These are phyloP conservation scores for Ichthyophthirius multifiliis DNA, from an alignment of 169 alveolate species.

Conservation along the genomic window DNA sequence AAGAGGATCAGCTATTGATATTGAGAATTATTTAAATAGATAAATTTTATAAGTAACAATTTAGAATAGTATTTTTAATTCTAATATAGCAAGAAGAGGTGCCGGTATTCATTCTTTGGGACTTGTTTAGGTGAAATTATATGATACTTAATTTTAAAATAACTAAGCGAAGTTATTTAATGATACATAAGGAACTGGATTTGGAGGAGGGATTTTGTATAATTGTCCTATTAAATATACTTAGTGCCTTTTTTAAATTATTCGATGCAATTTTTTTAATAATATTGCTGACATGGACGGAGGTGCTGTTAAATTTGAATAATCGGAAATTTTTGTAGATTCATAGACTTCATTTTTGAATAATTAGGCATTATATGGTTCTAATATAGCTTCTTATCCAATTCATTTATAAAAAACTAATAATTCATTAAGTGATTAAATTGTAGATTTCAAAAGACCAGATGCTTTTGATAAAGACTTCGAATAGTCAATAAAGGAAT, in stretches of 20 bases:
- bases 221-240: not conserved
- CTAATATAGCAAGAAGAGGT: not conserved
- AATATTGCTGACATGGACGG: constrained; percentile 4
- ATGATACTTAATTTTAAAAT: not conserved
- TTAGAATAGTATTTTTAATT: not conserved
- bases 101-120: not conserved
- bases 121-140: not conserved
- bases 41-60: not conserved
- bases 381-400: not conserved
- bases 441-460: not conserved
- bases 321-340: not conserved
- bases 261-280: not conserved
- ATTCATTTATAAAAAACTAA: not conserved
- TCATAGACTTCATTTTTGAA: not conserved
- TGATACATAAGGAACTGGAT: not conserved
- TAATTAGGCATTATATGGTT: not conserved
- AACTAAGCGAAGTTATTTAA: not conserved
- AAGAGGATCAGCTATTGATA: not conserved
- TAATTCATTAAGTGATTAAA: not conserved
- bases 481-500: not conserved
- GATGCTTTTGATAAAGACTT: not conserved
- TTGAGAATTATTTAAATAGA: not conserved
- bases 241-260: not conserved
- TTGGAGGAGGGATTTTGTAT: not conserved
- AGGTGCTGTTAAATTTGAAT: not conserved